Percentiles rank a stretch among this genome's conserved stretches.
Evolutionary conservation across 1,284 basidiomycete species (phyloP).

Genomic region (Mycena citricolor): DNA sequence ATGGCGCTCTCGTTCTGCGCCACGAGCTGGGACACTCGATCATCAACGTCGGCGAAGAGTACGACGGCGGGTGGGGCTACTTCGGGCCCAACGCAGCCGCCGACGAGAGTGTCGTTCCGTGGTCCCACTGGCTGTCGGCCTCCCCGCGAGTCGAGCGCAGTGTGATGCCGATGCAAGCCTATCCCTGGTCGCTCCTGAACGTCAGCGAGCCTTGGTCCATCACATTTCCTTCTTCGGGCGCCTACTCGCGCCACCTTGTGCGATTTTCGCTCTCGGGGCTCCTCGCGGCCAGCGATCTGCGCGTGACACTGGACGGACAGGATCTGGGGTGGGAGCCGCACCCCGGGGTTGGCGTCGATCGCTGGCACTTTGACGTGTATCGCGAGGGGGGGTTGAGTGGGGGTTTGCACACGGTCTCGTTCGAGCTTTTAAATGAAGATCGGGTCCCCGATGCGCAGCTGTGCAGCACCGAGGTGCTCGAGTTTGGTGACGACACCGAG

Average conservation of each 20-base stretch:
- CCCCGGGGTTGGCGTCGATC: constrained; percentile 57
- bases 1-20: constrained; percentile 76
- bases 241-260: constrained; percentile 63
- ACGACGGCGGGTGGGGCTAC: constrained; percentile 79
- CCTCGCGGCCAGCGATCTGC: constrained; percentile 55
- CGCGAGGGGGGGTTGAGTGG: constrained; percentile 37
- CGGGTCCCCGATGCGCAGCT: constrained; percentile 64
- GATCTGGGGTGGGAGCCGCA: constrained; percentile 61
- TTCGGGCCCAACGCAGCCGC: constrained; percentile 70
- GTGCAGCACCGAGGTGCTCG: constrained; percentile 74
- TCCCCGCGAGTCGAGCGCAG: constrained; percentile 60
- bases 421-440: constrained; percentile 53
- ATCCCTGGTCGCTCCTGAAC: constrained; percentile 75
- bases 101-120: constrained; percentile 50
- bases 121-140: constrained; percentile 68
- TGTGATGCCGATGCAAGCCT: constrained; percentile 74
- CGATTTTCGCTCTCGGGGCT: constrained; percentile 78
- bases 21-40: constrained; percentile 86
- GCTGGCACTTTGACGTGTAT: constrained; percentile 72
- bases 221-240: constrained; percentile 64
- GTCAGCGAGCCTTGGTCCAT: constrained; percentile 55
- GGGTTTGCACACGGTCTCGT: constrained; percentile 58
- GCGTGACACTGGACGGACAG: constrained; percentile 59
- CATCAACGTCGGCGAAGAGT: constrained; percentile 81
- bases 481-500: constrained; percentile 70